A percentile compares a stretch with the other conserved stretches of the same genome.
Evolutionary conservation across 108 stramenopile genomes (phyloP).

Genomic region (Nitzschia sp.): DNA sequence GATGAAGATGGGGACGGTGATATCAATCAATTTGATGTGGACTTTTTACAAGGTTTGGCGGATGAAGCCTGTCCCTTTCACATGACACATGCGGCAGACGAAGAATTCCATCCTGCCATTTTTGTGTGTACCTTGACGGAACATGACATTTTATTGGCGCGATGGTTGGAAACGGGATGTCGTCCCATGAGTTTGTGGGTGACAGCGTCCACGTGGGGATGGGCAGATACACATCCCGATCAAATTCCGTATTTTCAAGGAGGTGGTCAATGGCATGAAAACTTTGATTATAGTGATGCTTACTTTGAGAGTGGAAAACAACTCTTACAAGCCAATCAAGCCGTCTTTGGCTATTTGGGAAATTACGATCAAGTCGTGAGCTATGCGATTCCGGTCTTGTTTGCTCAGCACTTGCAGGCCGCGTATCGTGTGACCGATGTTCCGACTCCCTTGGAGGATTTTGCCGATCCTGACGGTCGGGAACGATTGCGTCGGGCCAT

Average conservation of each 20-base stretch:
- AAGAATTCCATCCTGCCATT: constrained; percentile 34
- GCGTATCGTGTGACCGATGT: constrained; percentile 29
- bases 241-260: constrained; percentile 47
- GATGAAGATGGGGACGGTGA: constrained; percentile 37
- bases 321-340: constrained; percentile 20
- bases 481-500: constrained; percentile 50
- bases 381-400: constrained; percentile 45
- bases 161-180: constrained; percentile 44
- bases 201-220: constrained; percentile 48
- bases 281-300: constrained; percentile 44
- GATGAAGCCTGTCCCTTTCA: constrained; percentile 36
- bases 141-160: constrained; percentile 32
- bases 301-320: constrained; percentile 45
- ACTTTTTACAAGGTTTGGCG: constrained; percentile 37
- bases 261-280: constrained; percentile 52
- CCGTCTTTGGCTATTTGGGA: constrained; percentile 31
- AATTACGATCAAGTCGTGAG: constrained; percentile 45
- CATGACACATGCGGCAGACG: neutral
- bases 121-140: constrained; percentile 45
- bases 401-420: constrained; percentile 28
- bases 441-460: constrained; percentile 25
- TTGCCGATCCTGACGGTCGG: constrained; percentile 26
- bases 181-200: constrained; percentile 38
- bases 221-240: constrained; percentile 39
- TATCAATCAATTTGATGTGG: constrained; percentile 34